phyloP scores from a whole-genome alignment of 2,329 filamentous ascomycete species.

The Fusarium goolgardi region DNA sequence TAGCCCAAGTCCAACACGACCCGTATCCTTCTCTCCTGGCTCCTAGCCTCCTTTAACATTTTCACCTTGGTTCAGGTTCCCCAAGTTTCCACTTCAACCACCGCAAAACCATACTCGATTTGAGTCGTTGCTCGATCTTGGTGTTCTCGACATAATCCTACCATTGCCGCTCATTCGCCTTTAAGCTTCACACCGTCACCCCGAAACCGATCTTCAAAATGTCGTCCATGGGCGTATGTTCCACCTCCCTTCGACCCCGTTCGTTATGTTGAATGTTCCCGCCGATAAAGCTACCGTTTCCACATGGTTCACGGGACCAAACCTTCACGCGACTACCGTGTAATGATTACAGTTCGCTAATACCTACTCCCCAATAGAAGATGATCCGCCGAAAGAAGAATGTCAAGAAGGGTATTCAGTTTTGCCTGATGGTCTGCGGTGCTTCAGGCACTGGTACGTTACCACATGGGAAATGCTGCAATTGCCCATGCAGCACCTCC shows the following conservation, averaged over 20 bases:
- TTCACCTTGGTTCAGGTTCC: conserved; percentile 47
- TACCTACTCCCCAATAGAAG: conserved; percentile 65
- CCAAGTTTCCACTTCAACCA: conserved; percentile 47
- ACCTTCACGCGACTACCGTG: conserved; percentile 32
- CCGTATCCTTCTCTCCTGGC: conserved; percentile 47
- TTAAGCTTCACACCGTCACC: conserved; percentile 26
- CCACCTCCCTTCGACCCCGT: conserved; percentile 27
- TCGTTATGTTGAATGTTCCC: conserved; percentile 34
- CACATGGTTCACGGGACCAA: conserved; percentile 25
- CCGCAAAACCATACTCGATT: conserved; percentile 44
- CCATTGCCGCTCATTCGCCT: conserved; percentile 35
- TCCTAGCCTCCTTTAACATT: conserved; percentile 50
- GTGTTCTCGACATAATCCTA: conserved; percentile 37
- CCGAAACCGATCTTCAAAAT: conserved; percentile 44
- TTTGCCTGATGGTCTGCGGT: conserved; percentile 99
- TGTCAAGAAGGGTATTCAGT: conserved; percentile 99
- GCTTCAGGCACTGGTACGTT: conserved; percentile 94
- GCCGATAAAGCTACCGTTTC: conserved; percentile 44
- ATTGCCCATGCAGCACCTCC: conserved; percentile 18
- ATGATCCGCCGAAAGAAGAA: conserved; percentile 99
- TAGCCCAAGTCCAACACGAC: conserved; percentile 41
- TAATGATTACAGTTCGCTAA: conserved; percentile 46
- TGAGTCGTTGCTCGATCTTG: conserved; percentile 42
- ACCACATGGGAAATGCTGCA: conserved; percentile 30
- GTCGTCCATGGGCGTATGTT: conserved; percentile 53